Base-by-base conservation (phyloP, 1,139 yeast genomes). In the Scheffersomyces stambukii region DNA sequence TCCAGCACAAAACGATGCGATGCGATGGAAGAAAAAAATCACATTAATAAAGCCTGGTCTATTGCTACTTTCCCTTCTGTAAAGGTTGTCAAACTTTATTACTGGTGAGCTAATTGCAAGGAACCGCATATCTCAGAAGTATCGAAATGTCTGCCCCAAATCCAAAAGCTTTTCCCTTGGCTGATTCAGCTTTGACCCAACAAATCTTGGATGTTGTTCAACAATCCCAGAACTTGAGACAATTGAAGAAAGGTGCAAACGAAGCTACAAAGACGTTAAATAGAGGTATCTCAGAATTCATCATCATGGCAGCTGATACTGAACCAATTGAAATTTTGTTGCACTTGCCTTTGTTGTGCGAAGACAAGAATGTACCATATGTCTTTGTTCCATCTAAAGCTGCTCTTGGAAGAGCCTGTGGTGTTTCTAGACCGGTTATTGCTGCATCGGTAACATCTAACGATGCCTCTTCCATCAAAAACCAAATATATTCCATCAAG, bases 271-370 rank as follows among this genome's bases (percentile, higher is more conserved):
- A 93, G 77, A 91, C 98, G 52, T 79, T 91, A 70, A 91, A 93
- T 83, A 86, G 98, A 75, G 98, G 98, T 79, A 91, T 93, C 57
- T 84, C 96, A 52, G 98, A 91, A 72, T 91, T 93, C 77, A 89
- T 93, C 67, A 86, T 93, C 70, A 88, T 93, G 96, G 98, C 98
- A 50, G 99, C 98, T 52, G 98, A 93, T 63, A 86, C 98, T 52
- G 96, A 91, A 67, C 99, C 99, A 52, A 89, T 93, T 57, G 98
- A 93, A 73, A 91, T 93, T 64, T 81, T 93, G 60, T 80, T 93
- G 64, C 98, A 93, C 65, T 77, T 93, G 64, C 99, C 99, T 31
- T 78, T 93, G 54, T 75, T 93, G 54, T 91, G 99, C 69, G 98
- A 91, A 71, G 99, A 91, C 70, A 91, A 91, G 77, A 91, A 93